Evolutionary conservation across 2,329 filamentous ascomycete genomes (phyloP), one percentile per base, ranked within the genome.

Genomic region (Arthroderma sp.): DNA sequence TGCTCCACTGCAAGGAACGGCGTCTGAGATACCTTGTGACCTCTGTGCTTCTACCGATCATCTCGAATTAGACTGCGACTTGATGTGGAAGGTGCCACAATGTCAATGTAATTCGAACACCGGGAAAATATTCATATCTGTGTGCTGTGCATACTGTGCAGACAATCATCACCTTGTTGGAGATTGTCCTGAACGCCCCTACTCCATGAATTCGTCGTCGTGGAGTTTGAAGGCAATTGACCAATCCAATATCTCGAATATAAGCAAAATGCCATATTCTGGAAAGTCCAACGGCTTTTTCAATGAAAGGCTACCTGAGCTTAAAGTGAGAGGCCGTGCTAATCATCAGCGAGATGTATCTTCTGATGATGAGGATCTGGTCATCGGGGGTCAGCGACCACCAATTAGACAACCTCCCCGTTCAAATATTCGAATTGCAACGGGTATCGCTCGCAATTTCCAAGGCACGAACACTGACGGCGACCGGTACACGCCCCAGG

Each of bases 41-140:
- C 65, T 78, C 31, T 86, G 82, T 59, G 64, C 64, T 34, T 70
- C 70, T 5, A 50, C 55, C 3, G 65, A 71, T 6, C 82, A 86
- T 53, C 52, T 70, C 6, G 81, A 85, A 55, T 57, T 65, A 8
- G 61, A 71, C 2, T 85, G 82, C 57, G 70, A 73, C 43, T 64
- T 70, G 40, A 62, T 80, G 27, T 85, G 78, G 78, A 63, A 65
- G 46, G 53, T 63, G 8, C 61, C 61, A 6, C 54, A 44, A 27
- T 51, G 50, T 32, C 53, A 55, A 28, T 46, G 50, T 5, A 46
- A 54, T 6, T 44, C 53, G 4, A 22, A 22, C 15, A 22, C 2
- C 15, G 55, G 57, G 4, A 55, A 59, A 5, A 52, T 67, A 7
- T 55, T 57, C 7, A 60, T 70, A 9, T 69, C 66, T 30, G 57